phyloP scores from a whole-genome alignment of 2,329 filamentous ascomycete species.

The Metarhizium humberi region DNA sequence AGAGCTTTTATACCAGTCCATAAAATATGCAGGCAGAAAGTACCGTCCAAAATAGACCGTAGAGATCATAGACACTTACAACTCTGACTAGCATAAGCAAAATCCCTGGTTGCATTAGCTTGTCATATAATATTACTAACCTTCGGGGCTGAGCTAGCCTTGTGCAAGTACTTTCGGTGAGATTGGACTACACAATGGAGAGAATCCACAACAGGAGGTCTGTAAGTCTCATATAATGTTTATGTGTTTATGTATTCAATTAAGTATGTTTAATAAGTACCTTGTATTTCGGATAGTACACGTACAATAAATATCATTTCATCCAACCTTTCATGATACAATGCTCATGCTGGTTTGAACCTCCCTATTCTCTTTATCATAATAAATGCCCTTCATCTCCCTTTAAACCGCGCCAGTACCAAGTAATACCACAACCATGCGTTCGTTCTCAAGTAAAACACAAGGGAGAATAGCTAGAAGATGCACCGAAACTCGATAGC shows the following conservation, averaged over 20 bases:
- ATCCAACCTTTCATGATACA: background rate
- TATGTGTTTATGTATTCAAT: background rate
- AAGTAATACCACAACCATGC: background rate
- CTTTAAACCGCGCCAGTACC: background rate
- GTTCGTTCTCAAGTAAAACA: background rate
- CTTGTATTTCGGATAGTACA: background rate
- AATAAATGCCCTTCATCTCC: background rate
- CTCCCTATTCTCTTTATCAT: background rate
- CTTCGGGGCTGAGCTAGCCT: too few species aligned
- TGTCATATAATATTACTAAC: too few species aligned
- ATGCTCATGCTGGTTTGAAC: background rate
- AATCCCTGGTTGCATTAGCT: too few species aligned
- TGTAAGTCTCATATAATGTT: background rate
- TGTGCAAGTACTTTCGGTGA: too few species aligned
- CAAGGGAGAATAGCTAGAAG: too few species aligned
- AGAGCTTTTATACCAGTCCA: too few species aligned
- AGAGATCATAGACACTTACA: too few species aligned
- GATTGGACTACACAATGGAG: too few species aligned
- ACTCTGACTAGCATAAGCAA: too few species aligned
- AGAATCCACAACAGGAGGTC: too few species aligned
- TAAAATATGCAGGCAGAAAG: too few species aligned
- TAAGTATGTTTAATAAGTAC: background rate
- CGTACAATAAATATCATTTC: background rate
- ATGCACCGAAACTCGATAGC: background rate
- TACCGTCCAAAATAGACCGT: too few species aligned